A percentile compares a stretch with the other conserved stretches of the same genome.
These are phyloP conservation scores for Crepidotus variabilis DNA, from an alignment of 768 basidiomycete genomes.

Conservation along the genomic window DNA sequence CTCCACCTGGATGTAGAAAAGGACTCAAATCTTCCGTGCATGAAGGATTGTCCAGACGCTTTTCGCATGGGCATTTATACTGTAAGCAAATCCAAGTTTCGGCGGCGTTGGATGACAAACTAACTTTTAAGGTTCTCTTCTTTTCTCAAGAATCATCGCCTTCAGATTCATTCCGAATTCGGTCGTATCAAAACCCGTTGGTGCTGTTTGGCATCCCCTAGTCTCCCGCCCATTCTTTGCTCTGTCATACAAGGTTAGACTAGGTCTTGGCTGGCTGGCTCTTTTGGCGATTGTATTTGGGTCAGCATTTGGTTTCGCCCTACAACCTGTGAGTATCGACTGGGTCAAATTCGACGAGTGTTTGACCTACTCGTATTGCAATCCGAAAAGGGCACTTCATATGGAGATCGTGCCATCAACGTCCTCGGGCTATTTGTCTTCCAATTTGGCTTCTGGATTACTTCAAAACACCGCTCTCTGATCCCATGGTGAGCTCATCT, in stretches of 20 bases:
- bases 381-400: conserved; percentile 45
- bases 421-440: conserved; percentile 78
- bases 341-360: neutral
- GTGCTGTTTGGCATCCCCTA: conserved; percentile 62
- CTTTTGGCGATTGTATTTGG: conserved; percentile 79
- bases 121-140: neutral
- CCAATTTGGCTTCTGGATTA: conserved; percentile 69
- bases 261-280: conserved; percentile 71
- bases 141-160: conserved; percentile 55
- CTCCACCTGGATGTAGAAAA: conserved; percentile 2
- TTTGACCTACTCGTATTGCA: conserved; percentile 8
- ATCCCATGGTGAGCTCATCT: conserved; percentile 64
- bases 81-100: conserved; percentile 35
- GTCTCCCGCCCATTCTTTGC: conserved; percentile 68
- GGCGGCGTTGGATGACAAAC: neutral
- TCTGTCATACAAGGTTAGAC: conserved; percentile 45
- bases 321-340: neutral
- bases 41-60: conserved; percentile 75
- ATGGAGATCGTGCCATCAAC: conserved; percentile 78
- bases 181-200: conserved; percentile 66
- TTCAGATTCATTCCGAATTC: conserved; percentile 82
- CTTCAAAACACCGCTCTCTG: conserved; percentile 56
- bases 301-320: conserved; percentile 78
- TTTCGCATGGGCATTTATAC: conserved; percentile 80
- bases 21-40: conserved; percentile 6